Conservation (phyloP, 768 basidiomycete genomes). For the Gloeostereum incarnatum region DNA sequence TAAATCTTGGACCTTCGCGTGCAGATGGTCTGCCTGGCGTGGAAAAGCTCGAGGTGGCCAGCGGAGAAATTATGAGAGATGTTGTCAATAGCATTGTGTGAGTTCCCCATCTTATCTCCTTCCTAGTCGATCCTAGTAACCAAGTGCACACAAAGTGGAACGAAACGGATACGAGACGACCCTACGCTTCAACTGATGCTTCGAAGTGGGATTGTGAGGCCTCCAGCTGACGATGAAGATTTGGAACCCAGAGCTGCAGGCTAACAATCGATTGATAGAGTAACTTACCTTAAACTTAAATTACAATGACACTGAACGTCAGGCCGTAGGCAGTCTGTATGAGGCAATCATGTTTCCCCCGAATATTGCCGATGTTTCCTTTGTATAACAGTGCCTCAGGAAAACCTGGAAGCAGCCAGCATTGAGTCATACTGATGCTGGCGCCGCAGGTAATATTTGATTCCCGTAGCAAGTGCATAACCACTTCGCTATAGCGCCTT, state of each 20-base stretch:
- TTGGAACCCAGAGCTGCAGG: constrained; percentile 7
- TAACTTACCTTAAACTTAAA: neutral
- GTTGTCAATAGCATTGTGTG: constrained; percentile 55
- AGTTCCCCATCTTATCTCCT: constrained; percentile 17
- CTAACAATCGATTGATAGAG: neutral
- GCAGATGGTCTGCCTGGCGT: constrained; percentile 64
- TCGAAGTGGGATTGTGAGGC: constrained; percentile 46
- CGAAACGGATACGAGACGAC: constrained; percentile 25
- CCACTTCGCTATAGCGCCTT: too few relatives aligned
- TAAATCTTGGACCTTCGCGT: constrained; percentile 86
- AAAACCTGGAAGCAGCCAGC: too few relatives aligned
- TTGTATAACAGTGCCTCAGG: too few relatives aligned
- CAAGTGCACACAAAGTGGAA: neutral
- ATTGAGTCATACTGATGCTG: too few relatives aligned
- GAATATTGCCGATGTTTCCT: too few relatives aligned
- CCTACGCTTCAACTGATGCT: constrained; percentile 41
- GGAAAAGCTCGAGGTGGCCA: constrained; percentile 72
- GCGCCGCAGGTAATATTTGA: too few relatives aligned
- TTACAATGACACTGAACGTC: too few relatives aligned
- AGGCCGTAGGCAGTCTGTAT: too few relatives aligned
- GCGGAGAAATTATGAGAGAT: constrained; percentile 63
- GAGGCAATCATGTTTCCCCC: too few relatives aligned
- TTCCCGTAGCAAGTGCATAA: too few relatives aligned
- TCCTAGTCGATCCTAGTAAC: neutral
- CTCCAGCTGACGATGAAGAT: constrained; percentile 28